Evolutionary conservation across 306 rosid genomes (phyloP).

Genomic region (Geum urbanum): DNA sequence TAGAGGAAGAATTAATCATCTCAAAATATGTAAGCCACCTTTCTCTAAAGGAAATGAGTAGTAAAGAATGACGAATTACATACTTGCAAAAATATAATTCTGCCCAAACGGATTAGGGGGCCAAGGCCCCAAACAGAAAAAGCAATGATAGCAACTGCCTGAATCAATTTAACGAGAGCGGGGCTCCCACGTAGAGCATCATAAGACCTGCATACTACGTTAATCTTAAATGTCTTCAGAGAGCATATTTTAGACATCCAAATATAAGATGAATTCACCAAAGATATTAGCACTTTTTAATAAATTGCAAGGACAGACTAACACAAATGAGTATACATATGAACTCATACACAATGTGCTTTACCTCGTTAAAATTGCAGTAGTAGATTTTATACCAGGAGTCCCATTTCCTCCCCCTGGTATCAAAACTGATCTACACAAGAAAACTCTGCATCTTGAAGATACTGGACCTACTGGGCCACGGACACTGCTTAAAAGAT

Average conservation of each 20-base stretch:
- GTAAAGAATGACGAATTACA: slow-evolving; percentile 24
- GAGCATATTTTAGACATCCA: background rate
- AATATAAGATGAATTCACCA: slow-evolving; percentile 7
- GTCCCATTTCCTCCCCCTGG: slow-evolving; percentile 69
- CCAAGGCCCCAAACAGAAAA: slow-evolving; percentile 88
- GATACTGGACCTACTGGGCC: slow-evolving; percentile 52
- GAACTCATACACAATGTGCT: background rate
- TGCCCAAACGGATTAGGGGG: slow-evolving; percentile 68
- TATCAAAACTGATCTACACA: slow-evolving; percentile 65
- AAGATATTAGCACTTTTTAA: slow-evolving; percentile 1
- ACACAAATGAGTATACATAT: background rate
- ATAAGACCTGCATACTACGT: slow-evolving; percentile 51
- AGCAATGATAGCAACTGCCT: slow-evolving; percentile 76
- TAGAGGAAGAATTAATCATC: slow-evolving; percentile 24
- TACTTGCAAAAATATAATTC: slow-evolving; percentile 72
- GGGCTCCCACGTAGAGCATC: slow-evolving; percentile 57
- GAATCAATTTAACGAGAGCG: slow-evolving; percentile 53
- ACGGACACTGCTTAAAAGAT: slow-evolving; percentile 45
- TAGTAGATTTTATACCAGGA: slow-evolving; percentile 61
- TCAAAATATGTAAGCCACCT: slow-evolving; percentile 13
- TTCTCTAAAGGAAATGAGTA: slow-evolving; percentile 14
- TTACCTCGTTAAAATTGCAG: slow-evolving; percentile 61
- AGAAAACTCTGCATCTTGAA: slow-evolving; percentile 57
- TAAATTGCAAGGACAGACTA: background rate
- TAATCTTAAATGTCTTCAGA: background rate